Conservation (phyloP, 257 asterid genomes). For the Petunia axillaris region DNA sequence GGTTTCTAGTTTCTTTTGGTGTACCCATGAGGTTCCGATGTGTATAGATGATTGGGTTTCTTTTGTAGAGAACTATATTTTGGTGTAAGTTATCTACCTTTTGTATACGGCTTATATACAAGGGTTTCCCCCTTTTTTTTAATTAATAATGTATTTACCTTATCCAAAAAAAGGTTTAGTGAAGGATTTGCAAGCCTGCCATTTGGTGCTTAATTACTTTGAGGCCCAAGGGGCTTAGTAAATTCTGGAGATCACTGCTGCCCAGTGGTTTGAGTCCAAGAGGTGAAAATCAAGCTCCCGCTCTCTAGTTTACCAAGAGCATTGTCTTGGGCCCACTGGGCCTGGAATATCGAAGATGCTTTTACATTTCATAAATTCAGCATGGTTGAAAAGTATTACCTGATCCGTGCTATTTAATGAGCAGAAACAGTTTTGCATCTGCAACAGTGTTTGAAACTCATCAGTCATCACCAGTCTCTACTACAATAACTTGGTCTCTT, state of each 20-base stretch:
- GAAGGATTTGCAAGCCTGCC: not conserved
- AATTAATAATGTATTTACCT: too few species aligned
- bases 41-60: too few species aligned
- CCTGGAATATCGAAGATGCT: not conserved
- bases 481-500: not conserved
- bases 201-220: not conserved
- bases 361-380: not conserved
- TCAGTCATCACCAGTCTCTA: not conserved
- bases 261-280: constrained; percentile 5
- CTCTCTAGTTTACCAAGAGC: constrained; percentile 14
- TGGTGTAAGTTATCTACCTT: too few species aligned
- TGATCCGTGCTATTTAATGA: constrained; percentile 5
- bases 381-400: not conserved
- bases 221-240: constrained; percentile 15
- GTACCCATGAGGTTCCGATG: too few species aligned
- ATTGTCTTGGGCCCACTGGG: not conserved
- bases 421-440: not conserved
- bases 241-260: not conserved
- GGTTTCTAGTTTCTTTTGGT: too few species aligned
- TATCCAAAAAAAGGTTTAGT: too few species aligned
- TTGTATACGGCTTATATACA: too few species aligned
- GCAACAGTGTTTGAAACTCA: not conserved
- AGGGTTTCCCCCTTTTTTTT: too few species aligned
- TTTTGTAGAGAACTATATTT: too few species aligned
- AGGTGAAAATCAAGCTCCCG: constrained; percentile 13